Evolutionary conservation across 2,329 filamentous ascomycete species (phyloP).

Genomic region (Colletotrichum tamarilloi): DNA sequence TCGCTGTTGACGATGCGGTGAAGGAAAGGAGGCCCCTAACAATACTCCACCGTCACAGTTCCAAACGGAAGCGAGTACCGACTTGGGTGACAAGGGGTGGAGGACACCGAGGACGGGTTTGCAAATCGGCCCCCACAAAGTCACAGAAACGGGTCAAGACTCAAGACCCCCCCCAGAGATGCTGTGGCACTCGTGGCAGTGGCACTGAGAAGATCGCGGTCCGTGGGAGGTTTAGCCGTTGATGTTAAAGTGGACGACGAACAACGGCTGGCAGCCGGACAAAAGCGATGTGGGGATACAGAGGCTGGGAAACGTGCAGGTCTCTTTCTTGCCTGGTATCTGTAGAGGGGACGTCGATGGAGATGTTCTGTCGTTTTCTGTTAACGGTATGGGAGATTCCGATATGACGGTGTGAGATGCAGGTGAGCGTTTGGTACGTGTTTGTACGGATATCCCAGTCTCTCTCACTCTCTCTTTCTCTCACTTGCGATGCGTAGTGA

Average conservation of each 20-base stretch:
- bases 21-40: constrained; percentile 30
- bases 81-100: constrained; percentile 28
- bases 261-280: constrained; percentile 4
- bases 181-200: neutral
- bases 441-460: neutral
- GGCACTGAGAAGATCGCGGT: neutral
- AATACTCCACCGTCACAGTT: constrained; percentile 26
- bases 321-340: neutral
- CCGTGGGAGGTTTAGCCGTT: neutral
- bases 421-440: neutral
- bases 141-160: neutral
- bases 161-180: neutral
- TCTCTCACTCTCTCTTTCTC: neutral
- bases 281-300: neutral
- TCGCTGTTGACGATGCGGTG: constrained; percentile 33
- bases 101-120: constrained; percentile 16
- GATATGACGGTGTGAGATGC: constrained; percentile 11
- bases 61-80: constrained; percentile 29
- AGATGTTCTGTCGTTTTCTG: constrained; percentile 10
- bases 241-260: constrained; percentile 23
- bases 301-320: constrained; percentile 8
- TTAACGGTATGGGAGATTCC: neutral
- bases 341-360: neutral
- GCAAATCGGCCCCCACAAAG: constrained; percentile 19
- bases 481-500: neutral